Conservation (phyloP, 306 rosid species). For the Cercis canadensis region DNA sequence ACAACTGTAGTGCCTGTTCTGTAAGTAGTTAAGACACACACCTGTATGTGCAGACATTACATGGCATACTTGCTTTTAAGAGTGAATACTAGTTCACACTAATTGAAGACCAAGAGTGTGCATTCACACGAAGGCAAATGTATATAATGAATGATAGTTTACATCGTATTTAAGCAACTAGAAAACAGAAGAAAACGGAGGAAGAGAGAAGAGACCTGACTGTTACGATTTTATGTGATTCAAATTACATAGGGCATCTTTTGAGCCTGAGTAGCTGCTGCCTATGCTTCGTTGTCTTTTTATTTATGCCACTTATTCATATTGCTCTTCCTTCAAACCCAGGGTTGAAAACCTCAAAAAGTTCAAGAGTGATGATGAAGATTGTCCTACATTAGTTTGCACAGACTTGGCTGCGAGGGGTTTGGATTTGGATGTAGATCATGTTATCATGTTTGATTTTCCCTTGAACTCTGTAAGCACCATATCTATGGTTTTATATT, state of each 20-base stretch:
- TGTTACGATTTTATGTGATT: neutral
- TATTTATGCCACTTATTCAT: slow-evolving; percentile 25
- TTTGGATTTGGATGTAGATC: slow-evolving; percentile 94
- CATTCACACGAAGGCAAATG: no score
- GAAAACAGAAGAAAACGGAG: slow-evolving; percentile 18
- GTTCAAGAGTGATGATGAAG: slow-evolving; percentile 83
- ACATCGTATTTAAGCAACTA: neutral
- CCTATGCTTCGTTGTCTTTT: neutral
- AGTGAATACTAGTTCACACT: no score
- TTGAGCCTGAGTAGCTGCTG: neutral
- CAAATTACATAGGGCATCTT: slow-evolving; percentile 3
- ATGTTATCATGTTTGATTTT: slow-evolving; percentile 97
- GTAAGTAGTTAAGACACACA: no score
- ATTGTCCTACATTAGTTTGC: slow-evolving; percentile 95
- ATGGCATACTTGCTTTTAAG: no score
- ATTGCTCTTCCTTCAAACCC: slow-evolving; percentile 35
- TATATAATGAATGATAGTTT: slow-evolving; percentile 8
- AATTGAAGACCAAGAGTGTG: no score
- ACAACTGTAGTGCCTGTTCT: no score
- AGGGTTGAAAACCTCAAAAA: slow-evolving; percentile 97
- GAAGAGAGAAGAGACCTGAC: slow-evolving; percentile 1
- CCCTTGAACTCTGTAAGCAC: slow-evolving; percentile 82
- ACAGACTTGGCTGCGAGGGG: slow-evolving; percentile 98
- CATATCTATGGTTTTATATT: slow-evolving; percentile 5
- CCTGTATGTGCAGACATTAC: no score